phyloP scores from a whole-genome alignment of 1,284 basidiomycete genomes.

The Trametes polyzona region DNA sequence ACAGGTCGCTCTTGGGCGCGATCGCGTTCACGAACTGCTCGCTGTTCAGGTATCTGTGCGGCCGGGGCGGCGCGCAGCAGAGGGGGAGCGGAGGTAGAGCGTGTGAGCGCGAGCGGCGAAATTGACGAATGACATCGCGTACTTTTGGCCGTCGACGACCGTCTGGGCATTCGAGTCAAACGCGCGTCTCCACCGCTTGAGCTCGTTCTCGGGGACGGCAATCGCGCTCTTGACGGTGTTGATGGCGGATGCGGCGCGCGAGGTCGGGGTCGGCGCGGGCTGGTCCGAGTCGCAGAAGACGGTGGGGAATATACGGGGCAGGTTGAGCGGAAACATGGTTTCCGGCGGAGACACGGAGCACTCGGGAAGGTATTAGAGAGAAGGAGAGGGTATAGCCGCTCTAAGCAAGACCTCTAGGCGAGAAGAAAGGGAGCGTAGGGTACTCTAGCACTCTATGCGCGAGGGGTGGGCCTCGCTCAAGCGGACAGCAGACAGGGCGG shows the following conservation, averaged over 20 bases:
- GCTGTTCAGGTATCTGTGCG: slow-evolving; percentile 72
- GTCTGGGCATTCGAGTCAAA: slow-evolving; percentile 85
- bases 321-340: slow-evolving; percentile 34
- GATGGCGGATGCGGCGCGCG: slow-evolving; percentile 54
- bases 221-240: slow-evolving; percentile 69
- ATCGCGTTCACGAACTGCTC: slow-evolving; percentile 93
- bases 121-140: slow-evolving; percentile 39
- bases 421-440: slow-evolving; percentile 25
- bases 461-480: neutral
- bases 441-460: slow-evolving; percentile 30
- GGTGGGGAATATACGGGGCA: slow-evolving; percentile 48
- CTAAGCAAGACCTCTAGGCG: slow-evolving; percentile 26
- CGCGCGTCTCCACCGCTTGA: slow-evolving; percentile 83
- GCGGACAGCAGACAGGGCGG: slow-evolving; percentile 8
- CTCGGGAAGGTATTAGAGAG: slow-evolving; percentile 18
- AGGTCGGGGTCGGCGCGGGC: slow-evolving; percentile 37
- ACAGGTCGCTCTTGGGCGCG: slow-evolving; percentile 81
- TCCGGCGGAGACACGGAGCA: neutral
- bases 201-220: slow-evolving; percentile 77
- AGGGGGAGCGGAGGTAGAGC: neutral
- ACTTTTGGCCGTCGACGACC: slow-evolving; percentile 79
- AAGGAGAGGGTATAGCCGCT: slow-evolving; percentile 27
- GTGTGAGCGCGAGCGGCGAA: neutral
- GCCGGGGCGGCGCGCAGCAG: neutral
- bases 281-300: slow-evolving; percentile 51